Percentiles rank a stretch among this genome's conserved stretches.
These are phyloP conservation scores for Cladophialophora carrionii DNA, from an alignment of 2,329 filamentous ascomycete genomes.

Conservation along the genomic window DNA sequence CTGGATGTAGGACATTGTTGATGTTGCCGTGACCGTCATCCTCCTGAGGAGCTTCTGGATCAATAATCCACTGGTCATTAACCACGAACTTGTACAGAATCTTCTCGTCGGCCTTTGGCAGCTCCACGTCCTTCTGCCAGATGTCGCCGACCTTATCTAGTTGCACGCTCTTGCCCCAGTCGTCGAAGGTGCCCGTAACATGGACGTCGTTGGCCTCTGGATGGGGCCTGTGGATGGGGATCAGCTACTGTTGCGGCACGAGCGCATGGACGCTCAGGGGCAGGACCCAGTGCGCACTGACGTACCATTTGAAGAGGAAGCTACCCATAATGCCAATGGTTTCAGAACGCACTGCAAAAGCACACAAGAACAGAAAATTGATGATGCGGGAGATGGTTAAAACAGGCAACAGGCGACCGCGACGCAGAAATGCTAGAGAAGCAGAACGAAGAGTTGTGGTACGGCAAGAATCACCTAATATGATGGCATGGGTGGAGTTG, in stretches of 20 bases:
- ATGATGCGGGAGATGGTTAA: slow-evolving; percentile 17
- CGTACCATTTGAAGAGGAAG: slow-evolving; percentile 39
- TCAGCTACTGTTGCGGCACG: slow-evolving; percentile 21
- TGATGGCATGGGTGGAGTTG: slow-evolving; percentile 18
- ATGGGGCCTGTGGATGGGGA: slow-evolving; percentile 67
- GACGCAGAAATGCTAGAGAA: slow-evolving; percentile 43
- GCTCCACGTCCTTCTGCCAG: slow-evolving; percentile 79
- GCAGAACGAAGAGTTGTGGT: slow-evolving; percentile 7
- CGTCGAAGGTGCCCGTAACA: slow-evolving; percentile 94
- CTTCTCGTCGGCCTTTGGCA: slow-evolving; percentile 69
- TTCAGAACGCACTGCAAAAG: slow-evolving; percentile 4
- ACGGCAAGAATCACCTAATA: slow-evolving; percentile 17
- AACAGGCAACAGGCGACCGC: slow-evolving; percentile 32
- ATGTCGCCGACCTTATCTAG: slow-evolving; percentile 72
- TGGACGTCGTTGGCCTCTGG: slow-evolving; percentile 77
- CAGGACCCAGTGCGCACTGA: slow-evolving; percentile 13
- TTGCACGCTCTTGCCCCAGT: slow-evolving; percentile 85
- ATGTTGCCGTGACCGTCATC: slow-evolving; percentile 80
- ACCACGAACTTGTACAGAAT: slow-evolving; percentile 99
- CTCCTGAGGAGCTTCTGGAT: slow-evolving; percentile 79
- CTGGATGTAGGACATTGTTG: slow-evolving; percentile 85
- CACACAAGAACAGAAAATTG: slow-evolving; percentile 8
- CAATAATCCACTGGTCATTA: slow-evolving; percentile 85
- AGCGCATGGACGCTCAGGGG: slow-evolving; percentile 17
- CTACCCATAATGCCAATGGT: slow-evolving; percentile 33